Evolutionary conservation across 1,284 basidiomycete species (phyloP).

Genomic region (Ceraceosorus bombacis): DNA sequence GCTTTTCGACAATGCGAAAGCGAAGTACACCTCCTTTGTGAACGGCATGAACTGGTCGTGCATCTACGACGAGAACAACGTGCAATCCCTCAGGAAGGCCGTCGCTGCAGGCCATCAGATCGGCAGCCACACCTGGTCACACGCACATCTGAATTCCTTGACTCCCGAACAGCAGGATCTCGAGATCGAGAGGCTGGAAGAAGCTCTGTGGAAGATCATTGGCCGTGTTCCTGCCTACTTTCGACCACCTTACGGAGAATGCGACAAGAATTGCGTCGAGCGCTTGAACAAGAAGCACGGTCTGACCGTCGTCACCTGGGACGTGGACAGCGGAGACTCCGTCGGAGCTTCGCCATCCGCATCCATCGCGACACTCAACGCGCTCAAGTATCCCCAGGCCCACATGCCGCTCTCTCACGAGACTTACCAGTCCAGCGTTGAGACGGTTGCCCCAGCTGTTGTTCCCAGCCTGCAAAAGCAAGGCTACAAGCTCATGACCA

Average conservation of each 20-base stretch:
- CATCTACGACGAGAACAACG: constrained; percentile 1
- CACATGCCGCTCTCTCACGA: background rate
- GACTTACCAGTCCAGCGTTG: background rate
- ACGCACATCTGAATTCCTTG: background rate
- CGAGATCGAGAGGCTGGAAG: background rate
- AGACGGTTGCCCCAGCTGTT: background rate
- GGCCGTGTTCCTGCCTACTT: background rate
- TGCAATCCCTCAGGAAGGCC: background rate
- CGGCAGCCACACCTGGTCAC: background rate
- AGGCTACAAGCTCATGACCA: background rate
- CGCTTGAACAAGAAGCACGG: background rate
- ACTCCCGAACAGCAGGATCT: background rate
- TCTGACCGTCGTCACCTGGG: background rate
- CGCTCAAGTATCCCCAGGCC: background rate
- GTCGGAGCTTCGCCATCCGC: background rate
- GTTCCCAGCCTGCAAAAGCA: background rate
- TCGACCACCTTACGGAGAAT: background rate
- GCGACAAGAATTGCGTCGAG: background rate
- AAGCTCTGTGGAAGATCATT: background rate
- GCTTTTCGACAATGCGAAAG: background rate
- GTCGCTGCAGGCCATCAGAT: background rate
- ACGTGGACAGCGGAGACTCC: background rate
- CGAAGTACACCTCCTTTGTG: background rate
- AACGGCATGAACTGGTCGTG: background rate
- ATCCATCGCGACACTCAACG: background rate